Evolutionary conservation across 345 rosid genomes (phyloP).

Genomic region (Toxicodendron radicans): DNA sequence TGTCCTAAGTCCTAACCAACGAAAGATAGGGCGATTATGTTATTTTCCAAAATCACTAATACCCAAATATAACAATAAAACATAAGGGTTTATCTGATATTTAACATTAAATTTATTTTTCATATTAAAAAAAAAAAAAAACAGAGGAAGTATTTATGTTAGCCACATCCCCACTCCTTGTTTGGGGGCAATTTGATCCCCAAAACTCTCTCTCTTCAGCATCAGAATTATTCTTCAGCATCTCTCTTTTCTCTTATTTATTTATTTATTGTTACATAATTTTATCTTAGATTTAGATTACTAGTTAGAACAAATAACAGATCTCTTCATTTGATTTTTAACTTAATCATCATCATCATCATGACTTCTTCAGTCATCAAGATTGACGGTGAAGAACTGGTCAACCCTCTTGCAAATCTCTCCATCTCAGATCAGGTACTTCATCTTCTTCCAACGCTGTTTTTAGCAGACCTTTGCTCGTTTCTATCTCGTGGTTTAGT

Average conservation of each 20-base stretch:
- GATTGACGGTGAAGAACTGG: slow-evolving; percentile 18
- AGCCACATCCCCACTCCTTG: not conserved
- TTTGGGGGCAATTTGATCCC: slow-evolving; percentile 10
- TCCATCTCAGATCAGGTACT: slow-evolving; percentile 37
- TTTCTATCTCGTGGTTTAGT: too few relatives aligned
- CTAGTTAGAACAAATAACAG: not conserved
- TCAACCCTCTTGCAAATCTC: slow-evolving; percentile 16
- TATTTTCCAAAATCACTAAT: too few relatives aligned
- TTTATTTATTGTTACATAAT: not conserved
- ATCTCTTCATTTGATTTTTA: not conserved
- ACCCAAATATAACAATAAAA: too few relatives aligned
- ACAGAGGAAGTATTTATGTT: not conserved
- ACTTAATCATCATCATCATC: not conserved
- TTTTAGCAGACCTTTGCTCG: too few relatives aligned
- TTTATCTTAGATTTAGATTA: not conserved
- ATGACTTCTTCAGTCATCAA: slow-evolving; percentile 34
- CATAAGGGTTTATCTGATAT: too few relatives aligned
- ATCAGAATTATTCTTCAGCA: slow-evolving; percentile 22
- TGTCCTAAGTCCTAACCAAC: too few relatives aligned
- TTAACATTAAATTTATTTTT: too few relatives aligned
- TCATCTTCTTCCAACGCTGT: not conserved
- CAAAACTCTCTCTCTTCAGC: slow-evolving; percentile 8
- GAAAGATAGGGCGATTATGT: too few relatives aligned
- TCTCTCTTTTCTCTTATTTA: not conserved
- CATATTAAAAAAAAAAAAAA: not conserved